phyloP scores from a whole-genome alignment of 1,284 basidiomycete genomes.

The Trametes hirsuta region DNA sequence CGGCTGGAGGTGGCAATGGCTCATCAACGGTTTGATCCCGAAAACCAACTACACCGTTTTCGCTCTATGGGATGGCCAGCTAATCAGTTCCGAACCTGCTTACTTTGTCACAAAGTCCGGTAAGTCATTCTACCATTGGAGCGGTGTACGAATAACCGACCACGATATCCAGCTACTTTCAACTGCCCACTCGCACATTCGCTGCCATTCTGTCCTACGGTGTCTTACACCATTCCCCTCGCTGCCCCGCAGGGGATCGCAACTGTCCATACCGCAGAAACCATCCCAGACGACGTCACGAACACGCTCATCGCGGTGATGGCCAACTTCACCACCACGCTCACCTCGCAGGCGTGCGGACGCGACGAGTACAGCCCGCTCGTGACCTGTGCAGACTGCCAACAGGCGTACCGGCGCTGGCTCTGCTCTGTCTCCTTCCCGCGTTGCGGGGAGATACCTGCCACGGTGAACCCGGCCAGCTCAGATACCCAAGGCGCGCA shows the following conservation, averaged over 20 bases:
- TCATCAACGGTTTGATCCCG: conserved; percentile 58
- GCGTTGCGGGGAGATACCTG: conserved; percentile 61
- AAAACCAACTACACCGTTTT: conserved; percentile 76
- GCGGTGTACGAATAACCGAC: background rate
- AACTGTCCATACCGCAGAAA: conserved; percentile 51
- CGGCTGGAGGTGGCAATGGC: conserved; percentile 72
- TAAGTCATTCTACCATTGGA: conserved; percentile 35
- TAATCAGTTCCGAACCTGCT: conserved; percentile 62
- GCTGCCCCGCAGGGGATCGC: conserved; percentile 46
- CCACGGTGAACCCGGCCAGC: conserved; percentile 11
- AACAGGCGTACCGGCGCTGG: conserved; percentile 77
- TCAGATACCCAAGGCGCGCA: conserved; percentile 25
- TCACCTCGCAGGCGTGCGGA: conserved; percentile 78
- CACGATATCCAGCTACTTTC: conserved; percentile 55
- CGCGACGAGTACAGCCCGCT: conserved; percentile 81
- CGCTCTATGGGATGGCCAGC: conserved; percentile 50
- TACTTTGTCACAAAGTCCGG: conserved; percentile 74
- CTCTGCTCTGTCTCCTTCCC: conserved; percentile 75
- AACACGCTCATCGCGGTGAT: conserved; percentile 60
- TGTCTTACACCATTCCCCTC: conserved; percentile 74
- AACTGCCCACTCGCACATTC: conserved; percentile 73
- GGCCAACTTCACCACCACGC: conserved; percentile 73
- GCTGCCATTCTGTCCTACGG: conserved; percentile 73
- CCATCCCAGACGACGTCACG: conserved; percentile 54
- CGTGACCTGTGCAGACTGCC: conserved; percentile 78